phyloP scores from a whole-genome alignment of 192 early-diverging fungal genomes.

The Helicostylum pulchrum region DNA sequence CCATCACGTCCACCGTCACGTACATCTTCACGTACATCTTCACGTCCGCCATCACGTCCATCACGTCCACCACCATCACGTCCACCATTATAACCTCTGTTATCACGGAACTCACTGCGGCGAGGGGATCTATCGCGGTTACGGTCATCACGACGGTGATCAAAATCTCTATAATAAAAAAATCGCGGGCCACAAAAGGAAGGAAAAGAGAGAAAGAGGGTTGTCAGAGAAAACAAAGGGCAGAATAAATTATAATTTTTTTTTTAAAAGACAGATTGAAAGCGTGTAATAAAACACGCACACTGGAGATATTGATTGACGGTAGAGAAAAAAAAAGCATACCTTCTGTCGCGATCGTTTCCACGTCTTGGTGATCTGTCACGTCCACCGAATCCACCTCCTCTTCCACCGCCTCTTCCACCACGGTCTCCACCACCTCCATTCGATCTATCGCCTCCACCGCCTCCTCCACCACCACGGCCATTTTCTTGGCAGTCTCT shows the following conservation, averaged over 20 bases:
- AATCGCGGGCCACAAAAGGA: not conserved
- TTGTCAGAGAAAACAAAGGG: not conserved
- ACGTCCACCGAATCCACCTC: too few species aligned
- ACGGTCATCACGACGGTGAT: slow-evolving; percentile 16
- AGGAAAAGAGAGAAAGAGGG: slow-evolving; percentile 1
- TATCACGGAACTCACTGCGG: slow-evolving; percentile 3
- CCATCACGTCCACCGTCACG: not conserved
- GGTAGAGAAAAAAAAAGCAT: slow-evolving; percentile 5
- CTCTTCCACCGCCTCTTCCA: slow-evolving; percentile 9
- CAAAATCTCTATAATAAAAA: slow-evolving; percentile 10
- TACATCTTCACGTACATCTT: not conserved
- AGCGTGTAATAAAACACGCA: slow-evolving; percentile 4
- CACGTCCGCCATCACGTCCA: not conserved
- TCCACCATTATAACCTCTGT: not conserved
- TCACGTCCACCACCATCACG: not conserved
- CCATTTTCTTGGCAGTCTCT: slow-evolving; percentile 40
- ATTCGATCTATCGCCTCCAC: not conserved
- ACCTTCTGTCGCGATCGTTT: slow-evolving; percentile 31
- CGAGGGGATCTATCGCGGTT: slow-evolving; percentile 8
- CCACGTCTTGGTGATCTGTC: not conserved
- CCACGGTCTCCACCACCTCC: slow-evolving; percentile 24
- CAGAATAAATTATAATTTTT: not conserved
- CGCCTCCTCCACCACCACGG: slow-evolving; percentile 17
- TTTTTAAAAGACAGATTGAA: not conserved
- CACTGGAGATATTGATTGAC: slow-evolving; percentile 2